Conservation (phyloP, 2,329 filamentous ascomycete species). For the Fusarium siculi region DNA sequence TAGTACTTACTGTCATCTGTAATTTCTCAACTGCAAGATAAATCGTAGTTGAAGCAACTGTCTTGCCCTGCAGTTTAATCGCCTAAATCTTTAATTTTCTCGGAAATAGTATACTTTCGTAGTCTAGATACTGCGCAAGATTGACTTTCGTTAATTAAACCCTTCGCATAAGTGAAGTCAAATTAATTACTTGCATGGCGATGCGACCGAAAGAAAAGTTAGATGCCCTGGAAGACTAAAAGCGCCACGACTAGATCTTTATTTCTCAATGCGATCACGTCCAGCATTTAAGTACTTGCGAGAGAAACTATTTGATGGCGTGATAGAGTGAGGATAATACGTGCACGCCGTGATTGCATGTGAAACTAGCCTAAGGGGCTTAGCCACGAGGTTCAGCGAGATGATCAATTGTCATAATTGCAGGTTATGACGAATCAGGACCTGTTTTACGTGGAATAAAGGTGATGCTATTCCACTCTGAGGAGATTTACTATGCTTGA, state of each 20-base stretch:
- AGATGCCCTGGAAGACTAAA: neutral
- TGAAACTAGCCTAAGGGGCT: neutral
- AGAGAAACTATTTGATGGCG: neutral
- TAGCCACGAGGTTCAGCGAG: neutral
- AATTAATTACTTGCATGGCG: neutral
- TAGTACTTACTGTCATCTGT: rapidly evolving
- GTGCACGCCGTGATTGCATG: neutral
- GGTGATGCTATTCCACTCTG: neutral
- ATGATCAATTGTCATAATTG: neutral
- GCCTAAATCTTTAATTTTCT: neutral
- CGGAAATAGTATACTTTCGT: neutral
- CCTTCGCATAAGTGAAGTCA: neutral
- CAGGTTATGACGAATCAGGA: neutral
- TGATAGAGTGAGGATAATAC: neutral
- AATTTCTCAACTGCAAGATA: neutral
- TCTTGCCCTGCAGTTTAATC: neutral
- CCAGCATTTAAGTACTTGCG: neutral
- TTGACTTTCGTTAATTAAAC: neutral
- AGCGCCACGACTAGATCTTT: neutral
- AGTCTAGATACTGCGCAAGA: neutral
- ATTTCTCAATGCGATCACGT: neutral
- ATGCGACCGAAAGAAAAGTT: neutral
- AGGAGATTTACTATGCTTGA: neutral
- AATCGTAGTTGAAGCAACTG: neutral
- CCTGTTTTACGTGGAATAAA: rapidly evolving